Base-by-base conservation (phyloP, 306 rosid genomes). In the Malus fusca region DNA sequence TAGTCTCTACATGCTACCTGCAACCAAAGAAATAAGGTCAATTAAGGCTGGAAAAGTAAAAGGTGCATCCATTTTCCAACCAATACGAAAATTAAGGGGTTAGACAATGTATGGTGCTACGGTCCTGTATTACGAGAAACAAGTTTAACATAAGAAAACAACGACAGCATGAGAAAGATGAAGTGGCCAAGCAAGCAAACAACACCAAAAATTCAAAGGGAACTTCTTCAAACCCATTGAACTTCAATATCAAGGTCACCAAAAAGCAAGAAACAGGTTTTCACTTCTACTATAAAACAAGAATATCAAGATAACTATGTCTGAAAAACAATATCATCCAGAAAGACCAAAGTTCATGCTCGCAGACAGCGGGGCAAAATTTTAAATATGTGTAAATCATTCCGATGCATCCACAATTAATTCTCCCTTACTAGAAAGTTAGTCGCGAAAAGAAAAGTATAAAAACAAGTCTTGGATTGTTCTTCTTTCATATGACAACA, bases 1-100 rank as follows among this genome's bases (percentile, higher is more conserved):
- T 75, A 92, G 83, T 92, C 98, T 82, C 94, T 85, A 81, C 98
- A 92, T 21, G 98, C 96, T 80, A 92, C 35, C 96, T 92, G 90
- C 78, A 78, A 46, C 21, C 37, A 63, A 18, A 71, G 72, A 61
- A 42, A 33, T 82, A 69, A 35, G 18, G 8, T 37, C 61, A 82
- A 58, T 14, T 51, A 77, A 80, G 77, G 63, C 62, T 68, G 23
- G 35, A 71, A 70, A 84, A 80, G 22, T 1, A 61, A 55, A 68
- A 25, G 56, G 71, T 4, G 66, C 65, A 18, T 59, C 70, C 58
- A n/a, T 72, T 66, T 72, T 63, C 72, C 70, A n/a, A 75, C 22
- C 4, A 72, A 19, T 68, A 76, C 51, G 61, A 68, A 73, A 64
- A 68, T 22, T 30, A 33, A 21, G 48, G 64, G 71, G 70, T 74